Evolutionary conservation across 108 stramenopile genomes (phyloP).

Genomic region (Licmophora abbreviata): DNA sequence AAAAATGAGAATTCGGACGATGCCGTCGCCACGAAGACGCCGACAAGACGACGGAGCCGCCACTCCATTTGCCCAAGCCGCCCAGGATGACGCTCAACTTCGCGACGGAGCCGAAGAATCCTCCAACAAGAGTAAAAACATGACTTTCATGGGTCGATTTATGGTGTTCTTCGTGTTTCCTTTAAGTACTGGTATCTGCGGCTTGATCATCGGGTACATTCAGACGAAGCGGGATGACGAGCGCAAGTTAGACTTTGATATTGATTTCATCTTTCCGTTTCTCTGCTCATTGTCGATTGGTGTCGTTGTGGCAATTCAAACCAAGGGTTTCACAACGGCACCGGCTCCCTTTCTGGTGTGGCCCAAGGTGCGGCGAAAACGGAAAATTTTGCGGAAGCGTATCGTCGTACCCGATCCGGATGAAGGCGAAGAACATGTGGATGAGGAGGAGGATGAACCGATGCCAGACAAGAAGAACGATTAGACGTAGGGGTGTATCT

Average conservation of each 20-base stretch:
- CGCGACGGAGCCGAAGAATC: no score
- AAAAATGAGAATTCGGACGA: no score
- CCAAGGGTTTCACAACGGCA: constrained; percentile 25
- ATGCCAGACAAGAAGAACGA: no score
- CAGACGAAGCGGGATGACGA: constrained; percentile 12
- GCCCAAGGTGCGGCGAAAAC: constrained; percentile 40
- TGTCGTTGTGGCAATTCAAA: constrained; percentile 58
- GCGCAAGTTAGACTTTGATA: constrained; percentile 32
- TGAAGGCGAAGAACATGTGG: no score
- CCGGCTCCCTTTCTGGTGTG: constrained; percentile 29
- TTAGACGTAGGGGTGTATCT: no score
- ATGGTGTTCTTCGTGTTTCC: constrained; percentile 45
- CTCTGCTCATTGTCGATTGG: constrained; percentile 33
- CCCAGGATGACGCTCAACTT: no score
- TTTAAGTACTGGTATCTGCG: constrained; percentile 26
- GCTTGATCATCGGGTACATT: constrained; percentile 32
- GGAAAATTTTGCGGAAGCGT: constrained; percentile 28
- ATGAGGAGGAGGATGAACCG: no score
- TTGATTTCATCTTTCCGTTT: constrained; percentile 52
- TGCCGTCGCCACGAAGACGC: no score
- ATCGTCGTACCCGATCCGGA: constrained; percentile 11
- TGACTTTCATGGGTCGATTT: no score
- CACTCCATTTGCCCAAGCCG: no score
- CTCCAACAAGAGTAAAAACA: no score
- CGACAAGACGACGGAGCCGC: no score